Conservation (phyloP, 2,329 filamentous ascomycete genomes). For the Tolypocladium inflatum region DNA sequence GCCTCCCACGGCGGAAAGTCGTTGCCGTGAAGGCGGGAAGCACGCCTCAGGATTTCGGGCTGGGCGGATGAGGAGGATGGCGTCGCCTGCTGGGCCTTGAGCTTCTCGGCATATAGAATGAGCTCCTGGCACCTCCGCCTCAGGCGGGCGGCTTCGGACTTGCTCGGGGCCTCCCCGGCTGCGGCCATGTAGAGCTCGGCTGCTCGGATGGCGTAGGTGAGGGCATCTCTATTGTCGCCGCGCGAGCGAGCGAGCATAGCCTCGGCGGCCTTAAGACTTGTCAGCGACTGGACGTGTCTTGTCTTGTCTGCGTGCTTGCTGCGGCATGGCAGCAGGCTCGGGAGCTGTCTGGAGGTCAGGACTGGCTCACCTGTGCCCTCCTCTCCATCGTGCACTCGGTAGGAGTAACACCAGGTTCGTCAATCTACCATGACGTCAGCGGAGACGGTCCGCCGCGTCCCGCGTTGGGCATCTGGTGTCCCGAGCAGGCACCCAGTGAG, state of each 20-base stretch:
- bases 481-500: neutral
- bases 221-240: constrained; percentile 41
- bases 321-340: neutral
- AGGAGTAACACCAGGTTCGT: neutral
- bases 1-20: constrained; percentile 79
- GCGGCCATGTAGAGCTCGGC: constrained; percentile 78
- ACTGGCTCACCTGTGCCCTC: neutral
- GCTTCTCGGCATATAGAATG: constrained; percentile 61
- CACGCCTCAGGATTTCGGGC: constrained; percentile 53
- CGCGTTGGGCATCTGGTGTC: neutral
- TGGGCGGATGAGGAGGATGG: neutral
- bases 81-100: constrained; percentile 43
- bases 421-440: neutral
- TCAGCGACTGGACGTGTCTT: neutral
- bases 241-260: constrained; percentile 22
- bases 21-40: constrained; percentile 72
- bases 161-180: constrained; percentile 47
- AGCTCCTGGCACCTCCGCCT: constrained; percentile 60
- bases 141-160: constrained; percentile 57
- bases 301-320: neutral
- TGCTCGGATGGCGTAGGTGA: constrained; percentile 66
- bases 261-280: constrained; percentile 24
- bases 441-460: neutral
- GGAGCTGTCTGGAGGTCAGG: neutral
- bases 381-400: neutral